Evolutionary conservation across 768 basidiomycete genomes (phyloP).

Genomic region (Auriscalpium microsporum): DNA sequence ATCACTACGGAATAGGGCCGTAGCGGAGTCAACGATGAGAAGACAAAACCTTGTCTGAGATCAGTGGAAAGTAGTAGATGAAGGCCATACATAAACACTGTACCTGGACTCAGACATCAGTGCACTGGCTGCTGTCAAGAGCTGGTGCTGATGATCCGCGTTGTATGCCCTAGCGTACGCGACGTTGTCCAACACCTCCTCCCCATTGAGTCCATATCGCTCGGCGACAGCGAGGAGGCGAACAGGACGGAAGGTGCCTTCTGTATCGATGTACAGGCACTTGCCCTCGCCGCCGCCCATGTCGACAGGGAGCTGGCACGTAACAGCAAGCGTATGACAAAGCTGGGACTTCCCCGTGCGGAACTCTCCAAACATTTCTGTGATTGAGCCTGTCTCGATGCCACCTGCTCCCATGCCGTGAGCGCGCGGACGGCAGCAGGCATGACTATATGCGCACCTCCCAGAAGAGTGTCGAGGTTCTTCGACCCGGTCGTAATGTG

Average conservation of each 20-base stretch:
- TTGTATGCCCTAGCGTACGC: slow-evolving; percentile 99
- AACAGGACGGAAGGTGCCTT: slow-evolving; percentile 97
- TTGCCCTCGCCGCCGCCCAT: slow-evolving; percentile 99
- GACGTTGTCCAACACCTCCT: slow-evolving; percentile 96
- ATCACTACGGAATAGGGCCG: slow-evolving; percentile 90
- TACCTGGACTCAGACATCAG: slow-evolving; percentile 98
- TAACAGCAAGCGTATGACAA: slow-evolving; percentile 96
- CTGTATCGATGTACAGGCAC: slow-evolving; percentile 97
- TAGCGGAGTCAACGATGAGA: slow-evolving; percentile 94
- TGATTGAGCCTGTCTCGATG: slow-evolving; percentile 97
- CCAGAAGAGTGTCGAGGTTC: slow-evolving; percentile 89
- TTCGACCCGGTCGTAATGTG: slow-evolving; percentile 96
- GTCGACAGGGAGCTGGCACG: slow-evolving; percentile 91
- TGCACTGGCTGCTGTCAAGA: slow-evolving; percentile 90
- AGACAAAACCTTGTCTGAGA: slow-evolving; percentile 71
- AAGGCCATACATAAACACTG: slow-evolving; percentile 6
- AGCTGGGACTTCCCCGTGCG: slow-evolving; percentile 97
- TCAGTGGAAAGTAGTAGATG: slow-evolving; percentile 15
- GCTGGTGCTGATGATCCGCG: slow-evolving; percentile 89
- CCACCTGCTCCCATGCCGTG: slow-evolving; percentile 47
- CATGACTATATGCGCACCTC: slow-evolving; percentile 46
- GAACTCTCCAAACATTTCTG: slow-evolving; percentile 97
- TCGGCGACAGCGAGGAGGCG: slow-evolving; percentile 92
- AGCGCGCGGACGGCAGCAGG: background rate
- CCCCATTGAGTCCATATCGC: slow-evolving; percentile 92